Percentiles rank a stretch among this genome's conserved stretches.
Conservation (phyloP, 129 eudicot species). For the Helianthus annuus region DNA sequence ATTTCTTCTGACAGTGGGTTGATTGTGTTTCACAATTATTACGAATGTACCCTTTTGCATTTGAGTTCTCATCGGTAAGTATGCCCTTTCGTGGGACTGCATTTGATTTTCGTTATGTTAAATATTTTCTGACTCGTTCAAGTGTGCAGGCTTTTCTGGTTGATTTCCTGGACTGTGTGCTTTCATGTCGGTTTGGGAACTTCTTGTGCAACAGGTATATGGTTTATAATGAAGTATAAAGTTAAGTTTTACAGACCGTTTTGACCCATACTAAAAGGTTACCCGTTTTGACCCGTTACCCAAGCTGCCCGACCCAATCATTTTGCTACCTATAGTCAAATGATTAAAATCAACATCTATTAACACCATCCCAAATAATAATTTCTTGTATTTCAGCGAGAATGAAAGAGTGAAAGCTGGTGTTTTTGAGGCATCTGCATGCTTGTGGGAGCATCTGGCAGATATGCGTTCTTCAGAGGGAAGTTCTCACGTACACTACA, state of each 20-base stretch:
- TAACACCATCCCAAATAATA: slow-evolving; percentile 5
- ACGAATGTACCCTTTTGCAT: slow-evolving; percentile 95
- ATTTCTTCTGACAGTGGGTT: slow-evolving; percentile 70
- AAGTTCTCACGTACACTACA: slow-evolving; percentile 71
- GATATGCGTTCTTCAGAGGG: slow-evolving; percentile 73
- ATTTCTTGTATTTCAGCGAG: slow-evolving; percentile 54
- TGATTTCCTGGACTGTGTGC: slow-evolving; percentile 78
- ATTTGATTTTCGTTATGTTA: background rate
- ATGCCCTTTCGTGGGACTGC: slow-evolving; percentile 14
- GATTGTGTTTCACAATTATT: slow-evolving; percentile 91
- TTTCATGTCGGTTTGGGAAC: slow-evolving; percentile 95
- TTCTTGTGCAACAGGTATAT: slow-evolving; percentile 86
- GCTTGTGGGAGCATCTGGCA: slow-evolving; percentile 82
- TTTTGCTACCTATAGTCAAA: background rate
- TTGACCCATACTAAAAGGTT: background rate
- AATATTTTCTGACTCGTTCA: slow-evolving; percentile 6
- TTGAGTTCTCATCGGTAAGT: slow-evolving; percentile 92
- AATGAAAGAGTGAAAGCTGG: slow-evolving; percentile 85
- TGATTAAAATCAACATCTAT: background rate
- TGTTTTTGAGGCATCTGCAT: slow-evolving; percentile 64
- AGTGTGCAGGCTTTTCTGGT: slow-evolving; percentile 79
- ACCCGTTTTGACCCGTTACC: background rate
- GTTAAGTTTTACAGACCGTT: background rate
- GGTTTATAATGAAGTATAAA: background rate
- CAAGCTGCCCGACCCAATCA: background rate